Evolutionary conservation across 1,284 basidiomycete species (phyloP).

Genomic region (Cryptococcus jaspeensis): DNA sequence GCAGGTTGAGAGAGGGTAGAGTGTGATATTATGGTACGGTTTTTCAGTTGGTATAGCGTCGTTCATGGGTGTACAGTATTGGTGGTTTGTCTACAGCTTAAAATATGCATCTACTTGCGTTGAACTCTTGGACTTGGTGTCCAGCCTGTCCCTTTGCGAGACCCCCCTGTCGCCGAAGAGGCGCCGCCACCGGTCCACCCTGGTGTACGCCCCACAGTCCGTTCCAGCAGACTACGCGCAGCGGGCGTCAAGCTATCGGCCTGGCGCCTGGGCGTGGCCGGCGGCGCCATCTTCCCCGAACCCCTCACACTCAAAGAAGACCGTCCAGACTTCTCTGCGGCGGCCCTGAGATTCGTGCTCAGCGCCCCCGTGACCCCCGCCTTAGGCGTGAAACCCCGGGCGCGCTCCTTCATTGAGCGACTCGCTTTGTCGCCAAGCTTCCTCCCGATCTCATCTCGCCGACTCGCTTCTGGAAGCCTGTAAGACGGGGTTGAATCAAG

Average conservation of each 20-base stretch:
- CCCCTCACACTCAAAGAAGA: conserved; percentile 17
- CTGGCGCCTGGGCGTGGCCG: conserved; percentile 59
- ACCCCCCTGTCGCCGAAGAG: conserved; percentile 60
- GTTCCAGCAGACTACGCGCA: conserved; percentile 67
- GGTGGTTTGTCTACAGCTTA: background rate
- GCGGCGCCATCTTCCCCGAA: conserved; percentile 64
- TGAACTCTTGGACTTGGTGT: conserved; percentile 65
- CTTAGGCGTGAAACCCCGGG: conserved; percentile 57
- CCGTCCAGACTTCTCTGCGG: conserved; percentile 38
- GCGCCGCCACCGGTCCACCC: conserved; percentile 33
- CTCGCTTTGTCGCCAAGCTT: conserved; percentile 64
- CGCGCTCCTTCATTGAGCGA: conserved; percentile 47
- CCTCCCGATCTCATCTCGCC: conserved; percentile 73
- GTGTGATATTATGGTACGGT: conserved; percentile 10
- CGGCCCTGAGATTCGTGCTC: conserved; percentile 39
- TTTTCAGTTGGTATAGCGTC: background rate
- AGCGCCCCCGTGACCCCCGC: conserved; percentile 52
- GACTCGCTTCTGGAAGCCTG: conserved; percentile 65
- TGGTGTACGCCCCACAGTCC: conserved; percentile 53
- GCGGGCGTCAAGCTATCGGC: conserved; percentile 76
- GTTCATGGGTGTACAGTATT: background rate
- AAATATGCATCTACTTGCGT: conserved; percentile 1
- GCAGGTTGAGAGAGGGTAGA: conserved; percentile 25
- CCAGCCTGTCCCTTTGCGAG: conserved; percentile 66
- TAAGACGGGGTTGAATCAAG: conserved; percentile 59